Evolutionary conservation across 441 rosid species (phyloP).

Genomic region (Eutrema salsugineum): DNA sequence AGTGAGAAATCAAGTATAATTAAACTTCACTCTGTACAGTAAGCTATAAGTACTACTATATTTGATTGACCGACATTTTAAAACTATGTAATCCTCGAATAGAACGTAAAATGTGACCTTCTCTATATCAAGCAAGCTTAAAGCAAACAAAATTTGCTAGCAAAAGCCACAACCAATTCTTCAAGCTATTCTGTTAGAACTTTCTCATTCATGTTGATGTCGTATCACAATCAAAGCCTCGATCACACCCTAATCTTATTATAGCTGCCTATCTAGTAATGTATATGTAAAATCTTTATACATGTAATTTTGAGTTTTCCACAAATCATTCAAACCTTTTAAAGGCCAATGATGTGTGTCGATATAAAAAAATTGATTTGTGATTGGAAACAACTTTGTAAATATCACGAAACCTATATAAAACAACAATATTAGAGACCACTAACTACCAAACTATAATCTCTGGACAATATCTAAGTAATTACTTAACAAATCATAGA

Average conservation of each 20-base stretch:
- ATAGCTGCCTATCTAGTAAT: background rate
- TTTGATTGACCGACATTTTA: no score
- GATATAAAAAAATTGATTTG: background rate
- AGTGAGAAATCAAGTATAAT: background rate
- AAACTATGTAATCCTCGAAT: no score
- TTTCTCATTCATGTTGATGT: background rate
- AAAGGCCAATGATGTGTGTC: background rate
- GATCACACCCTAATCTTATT: background rate
- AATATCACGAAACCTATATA: background rate
- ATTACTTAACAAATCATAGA: background rate
- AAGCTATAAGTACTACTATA: no score
- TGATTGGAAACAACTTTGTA: background rate
- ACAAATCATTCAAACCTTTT: background rate
- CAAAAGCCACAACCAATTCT: background rate
- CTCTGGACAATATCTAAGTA: background rate
- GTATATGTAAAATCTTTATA: no score
- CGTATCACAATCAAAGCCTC: background rate
- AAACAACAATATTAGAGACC: background rate
- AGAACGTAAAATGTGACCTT: no score
- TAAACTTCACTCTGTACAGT: no score
- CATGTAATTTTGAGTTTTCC: background rate
- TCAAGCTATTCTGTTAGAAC: background rate
- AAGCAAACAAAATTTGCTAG: no score
- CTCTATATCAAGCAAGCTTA: no score
- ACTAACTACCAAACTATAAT: background rate